Evolutionary conservation across 2,329 filamentous ascomycete species (phyloP).

Genomic region (Karstenula rhodostoma): DNA sequence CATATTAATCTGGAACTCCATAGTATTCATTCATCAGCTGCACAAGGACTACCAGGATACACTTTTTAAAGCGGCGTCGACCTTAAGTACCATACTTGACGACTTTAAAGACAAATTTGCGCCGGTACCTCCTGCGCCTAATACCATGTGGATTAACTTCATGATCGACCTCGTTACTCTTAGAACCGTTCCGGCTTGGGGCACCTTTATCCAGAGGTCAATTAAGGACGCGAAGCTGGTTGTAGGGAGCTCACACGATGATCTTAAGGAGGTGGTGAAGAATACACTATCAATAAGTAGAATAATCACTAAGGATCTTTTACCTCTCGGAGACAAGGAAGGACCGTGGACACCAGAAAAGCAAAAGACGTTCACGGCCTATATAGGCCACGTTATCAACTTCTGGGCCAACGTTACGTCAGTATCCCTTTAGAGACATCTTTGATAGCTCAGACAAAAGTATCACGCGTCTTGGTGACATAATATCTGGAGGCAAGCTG

Average conservation of each 20-base stretch:
- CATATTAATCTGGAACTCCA: conserved; percentile 9
- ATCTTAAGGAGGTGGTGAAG: neutral
- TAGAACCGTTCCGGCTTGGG: conserved; percentile 8
- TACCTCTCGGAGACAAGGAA: neutral
- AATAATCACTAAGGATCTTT: conserved; percentile 10
- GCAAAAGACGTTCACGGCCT: conserved; percentile 4
- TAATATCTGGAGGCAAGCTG: conserved; percentile 9
- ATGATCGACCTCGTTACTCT: conserved; percentile 13
- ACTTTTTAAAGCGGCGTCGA: conserved; percentile 9
- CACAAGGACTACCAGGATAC: conserved; percentile 6
- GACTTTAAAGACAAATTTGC: conserved; percentile 13
- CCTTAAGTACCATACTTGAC: neutral
- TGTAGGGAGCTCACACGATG: neutral
- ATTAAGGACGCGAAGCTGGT: conserved; percentile 6
- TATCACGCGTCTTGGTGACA: conserved; percentile 1
- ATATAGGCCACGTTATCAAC: conserved; percentile 2
- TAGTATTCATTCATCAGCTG: conserved; percentile 8
- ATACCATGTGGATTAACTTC: neutral
- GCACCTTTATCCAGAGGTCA: conserved; percentile 7
- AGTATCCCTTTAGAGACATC: neutral
- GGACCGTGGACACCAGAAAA: conserved; percentile 3
- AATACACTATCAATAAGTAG: neutral
- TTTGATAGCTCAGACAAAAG: conserved; percentile 1
- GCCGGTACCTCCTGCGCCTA: conserved; percentile 5
- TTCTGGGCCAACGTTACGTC: conserved; percentile 1